These are phyloP conservation scores for Irpex sp. DNA, from an alignment of 1,284 basidiomycete genomes.

Conservation along the genomic window DNA sequence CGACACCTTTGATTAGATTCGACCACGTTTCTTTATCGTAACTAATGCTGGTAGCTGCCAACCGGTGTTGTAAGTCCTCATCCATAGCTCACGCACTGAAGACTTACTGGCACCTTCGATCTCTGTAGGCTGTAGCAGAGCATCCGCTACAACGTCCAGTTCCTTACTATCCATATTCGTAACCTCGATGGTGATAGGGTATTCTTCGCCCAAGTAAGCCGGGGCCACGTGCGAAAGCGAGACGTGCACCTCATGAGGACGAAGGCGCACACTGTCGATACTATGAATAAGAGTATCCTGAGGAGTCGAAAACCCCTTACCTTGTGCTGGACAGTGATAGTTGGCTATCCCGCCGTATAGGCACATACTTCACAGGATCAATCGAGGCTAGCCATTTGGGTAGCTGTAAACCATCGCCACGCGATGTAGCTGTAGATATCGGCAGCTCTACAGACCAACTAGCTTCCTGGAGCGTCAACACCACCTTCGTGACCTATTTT, in stretches of 20 bases:
- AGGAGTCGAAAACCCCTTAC: constrained; percentile 35
- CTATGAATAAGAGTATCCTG: neutral
- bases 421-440: constrained; percentile 37
- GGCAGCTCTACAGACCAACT: constrained; percentile 65
- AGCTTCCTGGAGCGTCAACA: constrained; percentile 50
- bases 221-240: constrained; percentile 55
- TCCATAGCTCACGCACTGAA: too few species aligned
- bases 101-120: constrained; percentile 68
- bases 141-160: constrained; percentile 66
- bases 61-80: neutral
- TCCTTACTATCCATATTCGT: constrained; percentile 66
- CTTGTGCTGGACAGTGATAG: constrained; percentile 33
- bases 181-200: constrained; percentile 65
- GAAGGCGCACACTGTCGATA: constrained; percentile 54
- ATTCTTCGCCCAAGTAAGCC: constrained; percentile 76
- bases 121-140: constrained; percentile 76
- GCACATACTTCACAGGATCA: constrained; percentile 47
- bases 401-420: constrained; percentile 26
- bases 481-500: constrained; percentile 46
- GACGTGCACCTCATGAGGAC: constrained; percentile 56
- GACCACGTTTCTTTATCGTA: constrained; percentile 62
- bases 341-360: constrained; percentile 44
- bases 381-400: constrained; percentile 56
- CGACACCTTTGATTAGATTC: constrained; percentile 69
- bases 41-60: constrained; percentile 57